A percentile compares a stretch with the other conserved stretches of the same genome.
These are phyloP conservation scores for Ulmus americana DNA, from an alignment of 331 rosid genomes.

Conservation along the genomic window DNA sequence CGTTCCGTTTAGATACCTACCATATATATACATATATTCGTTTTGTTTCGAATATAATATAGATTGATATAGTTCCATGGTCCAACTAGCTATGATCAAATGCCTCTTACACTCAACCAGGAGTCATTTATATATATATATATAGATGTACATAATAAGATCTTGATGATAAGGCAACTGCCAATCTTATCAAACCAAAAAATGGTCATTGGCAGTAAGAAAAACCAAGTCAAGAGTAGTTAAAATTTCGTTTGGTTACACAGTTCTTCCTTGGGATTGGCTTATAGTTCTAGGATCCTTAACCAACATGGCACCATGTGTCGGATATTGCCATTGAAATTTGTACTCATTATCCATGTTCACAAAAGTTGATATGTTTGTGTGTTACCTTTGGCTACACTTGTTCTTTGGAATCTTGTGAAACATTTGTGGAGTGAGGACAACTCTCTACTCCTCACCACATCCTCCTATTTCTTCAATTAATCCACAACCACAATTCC, in stretches of 20 bases:
- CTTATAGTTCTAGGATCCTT: conserved; percentile 13
- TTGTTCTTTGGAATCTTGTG: conserved; percentile 24
- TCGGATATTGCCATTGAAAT: background rate
- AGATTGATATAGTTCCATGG: too few relatives aligned
- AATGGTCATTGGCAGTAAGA: too few relatives aligned
- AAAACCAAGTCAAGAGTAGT: background rate
- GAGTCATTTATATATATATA: too few relatives aligned
- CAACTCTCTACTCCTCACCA: conserved; percentile 41
- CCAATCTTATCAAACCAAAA: too few relatives aligned
- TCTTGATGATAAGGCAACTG: too few relatives aligned
- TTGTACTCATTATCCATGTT: background rate
- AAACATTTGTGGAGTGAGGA: conserved; percentile 30
- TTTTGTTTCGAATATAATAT: too few relatives aligned
- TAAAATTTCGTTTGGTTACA: background rate
- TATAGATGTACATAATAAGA: too few relatives aligned
- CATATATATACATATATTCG: too few relatives aligned
- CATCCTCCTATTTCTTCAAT: conserved; percentile 30
- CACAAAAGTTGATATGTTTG: background rate
- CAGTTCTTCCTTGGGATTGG: background rate
- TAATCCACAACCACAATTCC: conserved; percentile 27
- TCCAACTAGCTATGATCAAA: too few relatives aligned
- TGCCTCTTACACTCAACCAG: too few relatives aligned
- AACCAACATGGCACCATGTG: conserved; percentile 5
- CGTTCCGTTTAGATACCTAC: too few relatives aligned
- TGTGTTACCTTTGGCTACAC: conserved; percentile 18